phyloP scores from a whole-genome alignment of 2,329 filamentous ascomycete species.

The Grosmannia serpens region DNA sequence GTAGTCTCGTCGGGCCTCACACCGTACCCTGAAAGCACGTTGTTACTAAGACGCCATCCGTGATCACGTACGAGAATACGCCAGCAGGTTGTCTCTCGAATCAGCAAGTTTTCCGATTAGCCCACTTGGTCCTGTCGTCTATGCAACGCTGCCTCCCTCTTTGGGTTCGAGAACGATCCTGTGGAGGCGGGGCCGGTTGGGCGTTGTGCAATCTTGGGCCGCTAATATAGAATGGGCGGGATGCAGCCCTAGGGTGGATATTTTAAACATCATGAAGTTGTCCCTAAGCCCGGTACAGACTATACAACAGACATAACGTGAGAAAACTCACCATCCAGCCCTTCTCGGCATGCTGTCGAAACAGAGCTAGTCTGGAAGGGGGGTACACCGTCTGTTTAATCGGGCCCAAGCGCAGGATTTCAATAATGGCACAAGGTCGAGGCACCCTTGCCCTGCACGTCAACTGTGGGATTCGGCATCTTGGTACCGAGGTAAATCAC shows the following conservation, averaged over 20 bases:
- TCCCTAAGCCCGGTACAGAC: neutral
- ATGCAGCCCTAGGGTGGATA: neutral
- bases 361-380: neutral
- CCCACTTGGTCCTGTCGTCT: neutral
- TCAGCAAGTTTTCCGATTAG: neutral
- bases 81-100: neutral
- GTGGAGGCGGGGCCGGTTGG: neutral
- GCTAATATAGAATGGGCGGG: neutral
- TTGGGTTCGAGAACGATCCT: neutral
- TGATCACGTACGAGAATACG: neutral
- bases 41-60: neutral
- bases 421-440: neutral
- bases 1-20: no score
- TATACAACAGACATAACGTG: neutral
- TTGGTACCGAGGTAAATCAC: no score
- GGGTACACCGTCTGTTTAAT: neutral
- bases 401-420: neutral
- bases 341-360: neutral
- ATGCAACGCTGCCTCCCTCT: neutral
- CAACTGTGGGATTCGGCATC: no score
- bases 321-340: neutral
- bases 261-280: conserved; percentile 1
- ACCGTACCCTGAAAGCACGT: neutral
- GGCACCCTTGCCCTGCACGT: neutral
- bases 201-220: neutral